Evolutionary conservation across 2,329 filamentous ascomycete species (phyloP).

Genomic region (Didymella arachidicola): DNA sequence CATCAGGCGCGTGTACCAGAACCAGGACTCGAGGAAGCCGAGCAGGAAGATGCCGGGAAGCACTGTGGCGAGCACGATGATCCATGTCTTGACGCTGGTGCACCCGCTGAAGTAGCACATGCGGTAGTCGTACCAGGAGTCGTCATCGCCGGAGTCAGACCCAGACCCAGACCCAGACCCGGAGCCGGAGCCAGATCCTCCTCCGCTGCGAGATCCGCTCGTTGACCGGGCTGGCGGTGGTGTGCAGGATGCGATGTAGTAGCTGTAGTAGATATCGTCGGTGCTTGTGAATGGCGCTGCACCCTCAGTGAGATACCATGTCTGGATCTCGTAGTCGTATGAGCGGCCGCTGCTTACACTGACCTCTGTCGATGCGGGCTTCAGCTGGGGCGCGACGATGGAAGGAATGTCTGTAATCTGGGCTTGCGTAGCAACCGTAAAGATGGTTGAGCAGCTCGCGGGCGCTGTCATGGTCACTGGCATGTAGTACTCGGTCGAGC

Average conservation of each 20-base stretch:
- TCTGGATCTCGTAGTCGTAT: constrained; percentile 28
- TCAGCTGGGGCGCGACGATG: constrained; percentile 34
- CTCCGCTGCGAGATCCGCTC: constrained; percentile 12
- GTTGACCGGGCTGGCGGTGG: constrained; percentile 25
- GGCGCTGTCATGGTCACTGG: constrained; percentile 44
- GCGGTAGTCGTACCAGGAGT: constrained; percentile 17
- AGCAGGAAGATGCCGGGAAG: constrained; percentile 43
- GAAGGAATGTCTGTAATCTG: constrained; percentile 32
- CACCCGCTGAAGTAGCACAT: constrained; percentile 20
- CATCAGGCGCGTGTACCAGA: constrained; percentile 50
- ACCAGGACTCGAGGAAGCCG: constrained; percentile 43
- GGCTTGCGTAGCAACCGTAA: constrained; percentile 30
- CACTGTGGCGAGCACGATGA: constrained; percentile 41
- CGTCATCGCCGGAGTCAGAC: constrained; percentile 11
- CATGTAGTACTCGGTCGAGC: constrained; percentile 35
- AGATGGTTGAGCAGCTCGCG: constrained; percentile 36
- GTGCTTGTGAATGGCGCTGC: constrained; percentile 37
- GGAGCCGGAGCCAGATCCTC: background rate
- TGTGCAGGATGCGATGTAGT: constrained; percentile 38
- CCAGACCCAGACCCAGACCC: background rate
- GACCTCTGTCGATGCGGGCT: constrained; percentile 31
- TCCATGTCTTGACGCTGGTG: constrained; percentile 32
- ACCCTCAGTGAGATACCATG: constrained; percentile 36
- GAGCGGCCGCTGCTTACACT: constrained; percentile 18
- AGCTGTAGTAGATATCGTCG: constrained; percentile 33